phyloP scores from a whole-genome alignment of 495 filamentous ascomycete species.

The Astrothelium subdiscretum region DNA sequence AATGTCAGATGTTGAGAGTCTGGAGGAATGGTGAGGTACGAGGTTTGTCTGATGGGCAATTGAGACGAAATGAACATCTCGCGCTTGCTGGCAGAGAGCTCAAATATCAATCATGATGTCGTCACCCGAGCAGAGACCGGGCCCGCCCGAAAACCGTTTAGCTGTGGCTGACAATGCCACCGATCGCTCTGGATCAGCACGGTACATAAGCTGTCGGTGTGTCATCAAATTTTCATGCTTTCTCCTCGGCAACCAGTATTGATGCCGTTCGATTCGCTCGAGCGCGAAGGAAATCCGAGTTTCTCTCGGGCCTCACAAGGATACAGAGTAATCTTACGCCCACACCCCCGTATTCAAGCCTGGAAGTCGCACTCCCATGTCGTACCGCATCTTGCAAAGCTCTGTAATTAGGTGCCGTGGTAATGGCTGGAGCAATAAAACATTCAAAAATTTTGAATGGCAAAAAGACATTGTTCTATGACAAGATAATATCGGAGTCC shows the following conservation, averaged over 20 bases:
- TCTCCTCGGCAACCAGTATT: neutral
- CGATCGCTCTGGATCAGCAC: neutral
- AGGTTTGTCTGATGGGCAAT: neutral
- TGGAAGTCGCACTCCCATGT: too few relatives aligned
- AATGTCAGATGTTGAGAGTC: neutral
- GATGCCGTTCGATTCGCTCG: neutral
- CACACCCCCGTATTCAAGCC: neutral
- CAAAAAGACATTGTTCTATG: too few relatives aligned
- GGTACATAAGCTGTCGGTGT: too few relatives aligned
- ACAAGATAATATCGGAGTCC: neutral
- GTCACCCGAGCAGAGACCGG: neutral
- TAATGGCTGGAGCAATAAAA: too few relatives aligned
- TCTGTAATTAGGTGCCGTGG: too few relatives aligned
- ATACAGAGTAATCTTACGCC: too few relatives aligned
- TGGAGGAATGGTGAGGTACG: neutral
- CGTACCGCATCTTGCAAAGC: too few relatives aligned
- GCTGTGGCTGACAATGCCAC: neutral
- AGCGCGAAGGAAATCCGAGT: neutral
- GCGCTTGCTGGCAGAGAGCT: neutral
- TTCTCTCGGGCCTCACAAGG: too few relatives aligned
- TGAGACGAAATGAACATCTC: neutral
- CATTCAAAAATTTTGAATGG: too few relatives aligned
- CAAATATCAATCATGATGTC: neutral
- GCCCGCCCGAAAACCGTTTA: neutral
- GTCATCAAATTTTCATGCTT: too few relatives aligned